Evolutionary conservation across 495 filamentous ascomycete genomes (phyloP).

Genomic region (Saxophila tyrrhenica): DNA sequence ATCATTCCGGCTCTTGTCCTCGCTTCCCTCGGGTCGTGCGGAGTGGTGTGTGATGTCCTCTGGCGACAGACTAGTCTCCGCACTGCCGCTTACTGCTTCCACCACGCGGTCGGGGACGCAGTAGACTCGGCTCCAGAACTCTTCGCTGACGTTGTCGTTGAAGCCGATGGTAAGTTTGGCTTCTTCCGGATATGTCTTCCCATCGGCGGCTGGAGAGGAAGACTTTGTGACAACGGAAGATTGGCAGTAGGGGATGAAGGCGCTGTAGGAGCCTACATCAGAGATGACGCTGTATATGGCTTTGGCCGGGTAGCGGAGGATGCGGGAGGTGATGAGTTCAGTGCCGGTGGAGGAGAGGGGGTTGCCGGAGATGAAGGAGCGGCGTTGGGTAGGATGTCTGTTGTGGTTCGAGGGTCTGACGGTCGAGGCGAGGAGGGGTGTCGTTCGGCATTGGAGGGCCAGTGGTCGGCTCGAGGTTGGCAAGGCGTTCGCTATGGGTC

Average conservation of each 20-base stretch:
- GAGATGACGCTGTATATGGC: constrained; percentile 72
- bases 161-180: constrained; percentile 78
- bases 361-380: constrained; percentile 25
- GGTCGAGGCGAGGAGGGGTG: constrained; percentile 11
- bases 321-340: constrained; percentile 59
- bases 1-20: constrained; percentile 29
- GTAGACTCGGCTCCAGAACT: constrained; percentile 62
- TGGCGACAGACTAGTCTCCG: constrained; percentile 30
- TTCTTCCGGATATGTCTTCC: constrained; percentile 51
- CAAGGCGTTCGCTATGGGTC: not conserved
- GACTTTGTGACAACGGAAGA: constrained; percentile 55
- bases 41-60: constrained; percentile 31
- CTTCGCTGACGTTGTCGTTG: constrained; percentile 60
- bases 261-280: constrained; percentile 67
- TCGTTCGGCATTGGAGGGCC: not conserved
- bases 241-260: constrained; percentile 79
- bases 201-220: constrained; percentile 33
- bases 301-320: constrained; percentile 62
- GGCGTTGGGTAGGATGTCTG: constrained; percentile 7
- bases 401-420: constrained; percentile 32
- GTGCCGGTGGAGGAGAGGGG: constrained; percentile 31
- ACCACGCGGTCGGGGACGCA: constrained; percentile 60
- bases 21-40: constrained; percentile 11
- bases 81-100: constrained; percentile 65
- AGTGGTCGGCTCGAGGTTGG: not conserved